phyloP scores from a whole-genome alignment of 257 asterid species.

The Orobanche coerulescens region DNA sequence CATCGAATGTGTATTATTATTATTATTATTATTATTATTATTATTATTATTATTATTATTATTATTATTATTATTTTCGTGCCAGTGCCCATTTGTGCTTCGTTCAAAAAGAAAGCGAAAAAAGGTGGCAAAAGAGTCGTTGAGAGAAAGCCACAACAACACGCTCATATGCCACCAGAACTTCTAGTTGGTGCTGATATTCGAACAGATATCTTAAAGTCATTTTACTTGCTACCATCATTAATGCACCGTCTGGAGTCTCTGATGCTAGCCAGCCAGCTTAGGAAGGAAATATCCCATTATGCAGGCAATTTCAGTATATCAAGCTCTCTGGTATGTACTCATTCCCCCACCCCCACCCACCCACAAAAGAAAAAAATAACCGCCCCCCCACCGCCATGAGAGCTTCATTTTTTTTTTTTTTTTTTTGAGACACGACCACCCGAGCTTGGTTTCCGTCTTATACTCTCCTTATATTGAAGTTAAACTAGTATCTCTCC shows the following conservation, averaged over 20 bases:
- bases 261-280: slow-evolving; percentile 90
- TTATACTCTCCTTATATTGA: not conserved
- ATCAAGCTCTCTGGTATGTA: slow-evolving; percentile 68
- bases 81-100: slow-evolving; percentile 20
- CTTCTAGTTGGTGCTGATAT: slow-evolving; percentile 61
- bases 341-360: not conserved
- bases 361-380: too few species aligned
- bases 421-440: too few species aligned
- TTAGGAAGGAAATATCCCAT: slow-evolving; percentile 53
- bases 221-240: slow-evolving; percentile 90
- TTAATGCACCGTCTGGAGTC: slow-evolving; percentile 83
- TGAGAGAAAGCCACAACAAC: slow-evolving; percentile 43
- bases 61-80: too few species aligned
- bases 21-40: too few species aligned
- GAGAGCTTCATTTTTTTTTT: not conserved
- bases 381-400: too few species aligned
- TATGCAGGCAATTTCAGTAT: slow-evolving; percentile 37
- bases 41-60: too few species aligned
- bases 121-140: slow-evolving; percentile 23
- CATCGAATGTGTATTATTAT: not conserved
- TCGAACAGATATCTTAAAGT: slow-evolving; percentile 46
- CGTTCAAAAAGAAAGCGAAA: slow-evolving; percentile 24
- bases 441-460: not conserved
- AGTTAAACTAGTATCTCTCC: not conserved
- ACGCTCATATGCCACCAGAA: slow-evolving; percentile 83